Evolutionary conservation across 2,329 filamentous ascomycete species (phyloP), one percentile per base, ranked within the genome.

Genomic region (Apiospora sp.): DNA sequence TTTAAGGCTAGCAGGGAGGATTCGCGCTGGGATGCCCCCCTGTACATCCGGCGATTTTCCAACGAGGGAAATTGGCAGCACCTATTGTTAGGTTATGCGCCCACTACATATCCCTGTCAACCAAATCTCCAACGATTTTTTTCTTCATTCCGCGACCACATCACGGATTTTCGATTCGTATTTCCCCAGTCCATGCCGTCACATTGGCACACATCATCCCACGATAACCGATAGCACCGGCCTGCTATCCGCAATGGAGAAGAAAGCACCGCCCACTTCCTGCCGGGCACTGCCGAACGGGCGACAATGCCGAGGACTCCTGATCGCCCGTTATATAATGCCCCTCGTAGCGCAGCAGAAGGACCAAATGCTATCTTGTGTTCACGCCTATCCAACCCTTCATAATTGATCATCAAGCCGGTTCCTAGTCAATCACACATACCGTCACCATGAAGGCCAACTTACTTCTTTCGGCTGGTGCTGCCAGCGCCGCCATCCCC

Each of bases 401-500:
- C 27, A 16, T 4, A 16, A 24, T 37, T 46, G 13, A 24, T 24
- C 64, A 37, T 19, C 64, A 7, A 7, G 22, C 22, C 37, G n/a
- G 37, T 19, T 27, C 6, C 43, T 27, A 16, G 8, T 44, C 41
- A 24, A 48, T 34, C 43, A 34, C 67, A 19, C 6, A 12, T 13
- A 46, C n/a, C 5, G 10, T 12, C 41, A 34, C 34, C 24, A 34
- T 68, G 67, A 68, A 68, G 67, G 67, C 67, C 67, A 48, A 27
- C 24, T 27, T 48, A 5, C 67, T 68, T 7, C 43, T 44, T 16
- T 68, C 67, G 43, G 67, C 67, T 34, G 43, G 24, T 41, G 51
- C 37, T 2, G 64, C 61, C 69, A 49, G 34, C 30, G 70, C 43
- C 43, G 69, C 69, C 64, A 67, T 73, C 19, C 72, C 72, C 22